These are phyloP conservation scores for Leishmania turanica DNA, from an alignment of 208 protist species.

Conservation along the genomic window DNA sequence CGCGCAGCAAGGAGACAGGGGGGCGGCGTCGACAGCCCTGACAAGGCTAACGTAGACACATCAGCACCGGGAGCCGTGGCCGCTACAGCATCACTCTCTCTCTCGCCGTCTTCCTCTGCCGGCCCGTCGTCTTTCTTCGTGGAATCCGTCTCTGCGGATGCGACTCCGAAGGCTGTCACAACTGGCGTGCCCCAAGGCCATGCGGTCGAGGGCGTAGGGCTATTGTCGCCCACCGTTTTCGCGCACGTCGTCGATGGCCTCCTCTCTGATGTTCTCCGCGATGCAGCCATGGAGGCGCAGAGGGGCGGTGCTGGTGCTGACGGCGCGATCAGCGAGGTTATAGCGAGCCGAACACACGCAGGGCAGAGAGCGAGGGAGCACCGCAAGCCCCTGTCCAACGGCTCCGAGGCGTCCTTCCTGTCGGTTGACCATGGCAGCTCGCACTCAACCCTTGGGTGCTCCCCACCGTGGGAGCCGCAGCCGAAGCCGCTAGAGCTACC, in stretches of 20 bases:
- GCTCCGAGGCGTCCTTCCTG: background rate
- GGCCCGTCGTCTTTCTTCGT: background rate
- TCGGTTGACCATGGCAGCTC: background rate
- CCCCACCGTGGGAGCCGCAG: background rate
- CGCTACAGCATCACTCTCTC: background rate
- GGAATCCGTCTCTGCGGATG: background rate
- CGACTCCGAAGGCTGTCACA: background rate
- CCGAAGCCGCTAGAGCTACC: background rate
- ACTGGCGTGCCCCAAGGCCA: background rate
- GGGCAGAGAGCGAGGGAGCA: background rate
- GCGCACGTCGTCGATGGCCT: conserved; percentile 5
- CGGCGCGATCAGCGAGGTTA: background rate
- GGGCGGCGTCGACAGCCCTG: background rate
- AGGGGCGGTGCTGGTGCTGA: background rate
- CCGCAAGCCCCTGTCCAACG: too few species aligned
- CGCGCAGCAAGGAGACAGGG: background rate
- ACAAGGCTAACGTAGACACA: background rate
- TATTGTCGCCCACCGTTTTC: background rate
- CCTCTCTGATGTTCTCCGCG: conserved; percentile 3
- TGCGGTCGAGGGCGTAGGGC: background rate
- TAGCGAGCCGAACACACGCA: background rate
- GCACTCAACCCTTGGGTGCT: background rate
- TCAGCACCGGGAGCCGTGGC: background rate
- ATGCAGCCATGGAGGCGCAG: background rate
- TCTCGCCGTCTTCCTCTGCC: conserved; percentile 1